phyloP scores from a whole-genome alignment of 352 stramenopile species.

The Lagenidium giganteum region DNA sequence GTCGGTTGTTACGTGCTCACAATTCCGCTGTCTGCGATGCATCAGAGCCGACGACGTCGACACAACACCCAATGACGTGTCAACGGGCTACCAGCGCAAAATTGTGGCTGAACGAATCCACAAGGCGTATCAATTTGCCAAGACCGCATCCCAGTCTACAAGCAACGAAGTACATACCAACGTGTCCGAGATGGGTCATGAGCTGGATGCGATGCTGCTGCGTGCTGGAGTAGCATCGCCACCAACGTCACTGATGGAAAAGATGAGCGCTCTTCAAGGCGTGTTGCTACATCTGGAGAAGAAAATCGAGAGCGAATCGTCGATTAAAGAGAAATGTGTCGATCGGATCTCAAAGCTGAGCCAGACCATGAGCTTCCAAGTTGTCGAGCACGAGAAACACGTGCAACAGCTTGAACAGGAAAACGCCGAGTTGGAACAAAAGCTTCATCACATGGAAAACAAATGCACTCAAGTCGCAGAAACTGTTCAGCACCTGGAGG shows the following conservation, averaged over 20 bases:
- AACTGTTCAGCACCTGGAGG: slow-evolving; percentile 37
- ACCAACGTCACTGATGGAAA: slow-evolving; percentile 37
- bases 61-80: slow-evolving; percentile 13
- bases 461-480: slow-evolving; percentile 41
- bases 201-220: too few species aligned
- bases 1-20: too few species aligned
- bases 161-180: too few species aligned
- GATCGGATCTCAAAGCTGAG: slow-evolving; percentile 64
- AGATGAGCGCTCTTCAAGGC: slow-evolving; percentile 32
- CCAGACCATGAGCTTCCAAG: slow-evolving; percentile 63
- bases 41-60: not conserved
- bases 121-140: slow-evolving; percentile 47
- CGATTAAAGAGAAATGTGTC: slow-evolving; percentile 66
- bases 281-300: slow-evolving; percentile 28
- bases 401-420: slow-evolving; percentile 32
- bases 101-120: slow-evolving; percentile 35
- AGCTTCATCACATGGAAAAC: slow-evolving; percentile 28
- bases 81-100: too few species aligned
- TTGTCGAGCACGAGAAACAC: slow-evolving; percentile 56
- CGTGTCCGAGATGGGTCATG: too few species aligned
- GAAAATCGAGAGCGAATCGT: slow-evolving; percentile 31
- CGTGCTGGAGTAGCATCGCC: too few species aligned
- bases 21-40: not conserved
- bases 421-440: slow-evolving; percentile 25
- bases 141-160: slow-evolving; percentile 18